These are phyloP conservation scores for Capsicum chinense DNA, from an alignment of 257 asterid species.

Conservation along the genomic window DNA sequence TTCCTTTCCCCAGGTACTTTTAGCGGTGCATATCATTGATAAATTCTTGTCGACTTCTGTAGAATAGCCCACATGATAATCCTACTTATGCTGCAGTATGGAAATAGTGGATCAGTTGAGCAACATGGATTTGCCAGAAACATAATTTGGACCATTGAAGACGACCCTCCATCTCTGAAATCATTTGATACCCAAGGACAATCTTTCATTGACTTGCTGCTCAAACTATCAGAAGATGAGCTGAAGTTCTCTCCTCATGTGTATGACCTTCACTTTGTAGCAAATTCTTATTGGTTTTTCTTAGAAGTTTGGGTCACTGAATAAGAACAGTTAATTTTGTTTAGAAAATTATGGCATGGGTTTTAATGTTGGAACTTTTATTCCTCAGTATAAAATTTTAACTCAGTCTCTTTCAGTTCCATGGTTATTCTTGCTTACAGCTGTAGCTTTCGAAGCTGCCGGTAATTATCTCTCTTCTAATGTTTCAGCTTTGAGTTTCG, in stretches of 20 bases:
- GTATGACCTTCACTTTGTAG: slow-evolving; percentile 42
- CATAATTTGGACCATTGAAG: slow-evolving; percentile 79
- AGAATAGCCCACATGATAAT: slow-evolving; percentile 27
- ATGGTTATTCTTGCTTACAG: slow-evolving; percentile 1
- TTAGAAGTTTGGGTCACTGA: background rate
- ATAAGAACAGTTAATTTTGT: background rate
- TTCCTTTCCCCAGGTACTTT: slow-evolving; percentile 86
- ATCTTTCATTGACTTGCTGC: slow-evolving; percentile 76
- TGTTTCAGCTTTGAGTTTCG: slow-evolving; percentile 78
- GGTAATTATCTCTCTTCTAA: slow-evolving; percentile 19
- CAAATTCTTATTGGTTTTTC: background rate
- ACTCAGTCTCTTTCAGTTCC: background rate
- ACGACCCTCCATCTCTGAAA: slow-evolving; percentile 75
- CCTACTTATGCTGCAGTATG: slow-evolving; percentile 56
- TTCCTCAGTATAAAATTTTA: background rate
- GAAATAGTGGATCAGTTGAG: slow-evolving; percentile 66
- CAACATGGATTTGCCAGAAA: slow-evolving; percentile 85
- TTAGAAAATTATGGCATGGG: background rate
- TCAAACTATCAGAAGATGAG: slow-evolving; percentile 86
- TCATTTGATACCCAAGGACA: slow-evolving; percentile 62
- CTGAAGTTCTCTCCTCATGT: slow-evolving; percentile 84
- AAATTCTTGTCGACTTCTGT: background rate
- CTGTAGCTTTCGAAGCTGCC: background rate
- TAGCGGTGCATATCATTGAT: background rate
- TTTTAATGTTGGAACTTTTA: background rate